A percentile compares a stretch with the other conserved stretches of the same genome.
Conservation (phyloP, 2,329 filamentous ascomycete species). For the Penicillium aurantiogriseum region DNA sequence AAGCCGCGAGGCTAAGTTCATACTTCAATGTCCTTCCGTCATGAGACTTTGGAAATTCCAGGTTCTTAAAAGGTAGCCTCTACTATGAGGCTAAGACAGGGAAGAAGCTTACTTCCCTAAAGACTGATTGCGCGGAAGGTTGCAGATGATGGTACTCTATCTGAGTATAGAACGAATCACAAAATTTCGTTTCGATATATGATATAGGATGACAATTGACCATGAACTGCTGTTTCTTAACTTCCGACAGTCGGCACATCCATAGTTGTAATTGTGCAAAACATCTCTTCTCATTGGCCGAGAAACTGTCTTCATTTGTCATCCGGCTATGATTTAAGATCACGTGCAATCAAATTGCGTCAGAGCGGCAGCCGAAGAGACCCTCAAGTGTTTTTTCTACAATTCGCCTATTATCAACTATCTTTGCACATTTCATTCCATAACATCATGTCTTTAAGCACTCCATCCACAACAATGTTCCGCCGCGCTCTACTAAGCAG, state of each 20-base stretch:
- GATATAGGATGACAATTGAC: background rate
- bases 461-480: constrained; percentile 34
- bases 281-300: constrained; percentile 24
- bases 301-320: constrained; percentile 27
- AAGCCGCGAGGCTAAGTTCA: background rate
- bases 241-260: constrained; percentile 18
- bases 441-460: constrained; percentile 33
- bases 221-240: background rate
- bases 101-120: background rate
- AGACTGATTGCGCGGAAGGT: background rate
- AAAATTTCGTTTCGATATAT: background rate
- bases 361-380: constrained; percentile 23
- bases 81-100: background rate
- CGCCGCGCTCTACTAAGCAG: constrained; percentile 29
- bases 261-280: constrained; percentile 18
- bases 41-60: too few species aligned
- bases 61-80: background rate
- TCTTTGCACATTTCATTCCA: background rate
- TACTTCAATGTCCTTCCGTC: too few species aligned
- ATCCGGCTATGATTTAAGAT: constrained; percentile 15
- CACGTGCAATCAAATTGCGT: constrained; percentile 36
- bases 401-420: background rate
- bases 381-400: constrained; percentile 5
- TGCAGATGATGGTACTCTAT: background rate
- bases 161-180: too few species aligned